Base-by-base conservation (phyloP, 2,329 filamentous ascomycete species). In the Cladorrhinum sp. region DNA sequence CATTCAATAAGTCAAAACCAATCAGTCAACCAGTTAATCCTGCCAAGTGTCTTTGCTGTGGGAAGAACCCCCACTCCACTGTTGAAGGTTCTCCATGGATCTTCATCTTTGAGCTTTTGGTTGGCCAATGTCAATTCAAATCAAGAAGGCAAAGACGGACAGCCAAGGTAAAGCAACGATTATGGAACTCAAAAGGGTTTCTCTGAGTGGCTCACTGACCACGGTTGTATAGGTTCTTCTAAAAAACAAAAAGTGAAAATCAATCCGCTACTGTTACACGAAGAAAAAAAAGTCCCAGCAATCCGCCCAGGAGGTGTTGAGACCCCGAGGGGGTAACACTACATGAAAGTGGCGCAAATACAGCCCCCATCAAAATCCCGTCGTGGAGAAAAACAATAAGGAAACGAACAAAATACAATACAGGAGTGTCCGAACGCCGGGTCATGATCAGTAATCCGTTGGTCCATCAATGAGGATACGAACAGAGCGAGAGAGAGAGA, bases 211-310 rank as follows among this genome's bases (percentile, higher is more conserved):
- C 39, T 57, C 42, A 33, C n/a, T 57, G 21, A 48, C 18, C 9
- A 28, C 23, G 16, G 7, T 2, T 21, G 20, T 33, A 20, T 51
- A 51, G 23, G 30, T 10, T 20, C 14, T 30, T 49, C 54, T 28
- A 24, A 8, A 57, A 18, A 39, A 36, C 39, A 21, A 33, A 23
- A 57, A 21, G 20, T n/a, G n/a, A n/a, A n/a, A n/a, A n/a, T n/a
- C 54, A 48, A 30, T 36, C 39, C 21, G 54, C 24, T 28, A 26
- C 20, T 28, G 54, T 57, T 49, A 57, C 54, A 57, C 54, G 23
- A 33, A 49, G 24, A 48, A 57, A 49, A 30, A 5, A 28, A 28
- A 28, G 10, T 18, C 7, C 42, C 42, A 46, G n/a, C n/a, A 10
- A 46, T 46, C n/a, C 18, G 42, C 10, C 42, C 6, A 18, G 16